phyloP scores from a whole-genome alignment of 176 grass and related monocot species.

The Themeda triandra region DNA sequence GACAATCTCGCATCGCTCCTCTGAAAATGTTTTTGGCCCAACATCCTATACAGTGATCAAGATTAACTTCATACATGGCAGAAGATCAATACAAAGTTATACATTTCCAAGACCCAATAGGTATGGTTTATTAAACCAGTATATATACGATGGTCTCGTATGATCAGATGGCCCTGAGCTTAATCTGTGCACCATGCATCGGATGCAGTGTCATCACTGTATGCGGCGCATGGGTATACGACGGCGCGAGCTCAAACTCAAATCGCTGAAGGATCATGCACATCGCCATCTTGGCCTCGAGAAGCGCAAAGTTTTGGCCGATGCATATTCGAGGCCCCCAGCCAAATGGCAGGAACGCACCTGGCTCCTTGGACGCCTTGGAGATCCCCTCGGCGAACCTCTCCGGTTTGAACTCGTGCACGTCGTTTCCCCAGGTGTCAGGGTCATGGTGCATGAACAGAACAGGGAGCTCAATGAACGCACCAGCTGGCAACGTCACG shows the following conservation, averaged over 20 bases:
- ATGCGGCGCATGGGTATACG: slow-evolving; percentile 46
- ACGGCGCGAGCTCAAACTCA: slow-evolving; percentile 33
- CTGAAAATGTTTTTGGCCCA: background rate
- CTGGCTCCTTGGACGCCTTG: slow-evolving; percentile 33
- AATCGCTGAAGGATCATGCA: slow-evolving; percentile 58
- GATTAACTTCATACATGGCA: background rate
- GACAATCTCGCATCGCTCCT: too few species aligned
- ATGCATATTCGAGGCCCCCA: slow-evolving; percentile 56
- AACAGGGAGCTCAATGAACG: slow-evolving; percentile 17
- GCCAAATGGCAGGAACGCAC: slow-evolving; percentile 47
- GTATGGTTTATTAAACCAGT: too few species aligned
- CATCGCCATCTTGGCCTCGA: slow-evolving; percentile 57
- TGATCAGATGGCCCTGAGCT: slow-evolving; percentile 10
- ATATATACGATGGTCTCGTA: background rate
- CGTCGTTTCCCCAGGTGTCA: slow-evolving; percentile 53
- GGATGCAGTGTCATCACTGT: slow-evolving; percentile 32
- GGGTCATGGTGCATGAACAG: slow-evolving; percentile 53
- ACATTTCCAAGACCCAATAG: background rate
- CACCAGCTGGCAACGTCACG: slow-evolving; percentile 27
- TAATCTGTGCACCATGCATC: slow-evolving; percentile 51
- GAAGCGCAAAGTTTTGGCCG: slow-evolving; percentile 52
- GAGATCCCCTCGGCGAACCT: slow-evolving; percentile 49
- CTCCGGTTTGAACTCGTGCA: slow-evolving; percentile 53
- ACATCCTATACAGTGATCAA: background rate
- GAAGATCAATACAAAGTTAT: background rate